Percentiles rank a stretch among this genome's conserved stretches.
Evolutionary conservation across 768 basidiomycete genomes (phyloP).

Genomic region (Phaeotremella fagi): DNA sequence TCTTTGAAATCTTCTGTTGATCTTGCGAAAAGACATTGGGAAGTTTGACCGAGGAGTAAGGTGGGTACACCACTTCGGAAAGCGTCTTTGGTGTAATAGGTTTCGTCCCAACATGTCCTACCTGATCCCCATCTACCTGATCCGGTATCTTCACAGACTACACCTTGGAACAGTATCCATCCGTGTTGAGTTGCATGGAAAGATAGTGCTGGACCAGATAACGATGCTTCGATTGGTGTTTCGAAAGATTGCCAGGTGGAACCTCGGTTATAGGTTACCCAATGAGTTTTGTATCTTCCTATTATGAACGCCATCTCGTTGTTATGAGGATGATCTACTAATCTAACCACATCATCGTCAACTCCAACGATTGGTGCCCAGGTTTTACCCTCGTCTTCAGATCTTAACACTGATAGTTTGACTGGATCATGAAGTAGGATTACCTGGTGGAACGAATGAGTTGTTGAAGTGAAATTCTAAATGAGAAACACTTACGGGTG

Average conservation of each 20-base stretch:
- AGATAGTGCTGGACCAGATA: slow-evolving; percentile 60
- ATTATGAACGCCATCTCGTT: slow-evolving; percentile 79
- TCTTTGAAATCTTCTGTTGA: slow-evolving; percentile 74
- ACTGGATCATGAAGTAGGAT: slow-evolving; percentile 77
- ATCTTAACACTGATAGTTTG: slow-evolving; percentile 67
- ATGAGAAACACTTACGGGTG: slow-evolving; percentile 57
- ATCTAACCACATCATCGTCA: slow-evolving; percentile 60
- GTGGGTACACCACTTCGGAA: slow-evolving; percentile 63
- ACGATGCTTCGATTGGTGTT: slow-evolving; percentile 52
- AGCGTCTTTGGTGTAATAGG: slow-evolving; percentile 80
- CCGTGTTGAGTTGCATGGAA: slow-evolving; percentile 74
- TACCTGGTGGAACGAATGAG: slow-evolving; percentile 48
- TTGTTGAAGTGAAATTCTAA: neutral
- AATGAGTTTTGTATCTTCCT: slow-evolving; percentile 69
- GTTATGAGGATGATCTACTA: slow-evolving; percentile 83
- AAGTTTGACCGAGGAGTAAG: slow-evolving; percentile 64
- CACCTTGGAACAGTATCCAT: slow-evolving; percentile 47
- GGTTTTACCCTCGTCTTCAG: slow-evolving; percentile 77
- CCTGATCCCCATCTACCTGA: slow-evolving; percentile 44
- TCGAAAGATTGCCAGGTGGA: slow-evolving; percentile 79
- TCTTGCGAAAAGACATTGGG: slow-evolving; percentile 83
- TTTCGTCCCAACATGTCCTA: slow-evolving; percentile 56
- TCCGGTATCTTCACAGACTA: slow-evolving; percentile 43
- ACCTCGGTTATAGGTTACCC: slow-evolving; percentile 81
- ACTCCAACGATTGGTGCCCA: slow-evolving; percentile 58